A percentile compares a stretch with the other conserved stretches of the same genome.
These are phyloP conservation scores for Rubroboletus satanas DNA, from an alignment of 768 basidiomycete species.

Conservation along the genomic window DNA sequence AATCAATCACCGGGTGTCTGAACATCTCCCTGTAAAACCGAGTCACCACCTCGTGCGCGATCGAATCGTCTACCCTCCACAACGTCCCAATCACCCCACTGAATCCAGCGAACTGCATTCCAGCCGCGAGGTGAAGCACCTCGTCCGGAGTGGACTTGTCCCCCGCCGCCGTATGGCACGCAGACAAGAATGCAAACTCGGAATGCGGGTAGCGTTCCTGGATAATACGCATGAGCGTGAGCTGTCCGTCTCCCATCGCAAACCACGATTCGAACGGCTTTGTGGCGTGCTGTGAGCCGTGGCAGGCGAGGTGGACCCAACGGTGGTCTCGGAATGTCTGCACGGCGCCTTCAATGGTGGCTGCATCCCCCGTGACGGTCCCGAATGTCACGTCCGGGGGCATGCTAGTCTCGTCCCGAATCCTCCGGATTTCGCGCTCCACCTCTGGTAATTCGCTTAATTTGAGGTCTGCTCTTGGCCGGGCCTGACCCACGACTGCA, in stretches of 20 bases:
- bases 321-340: background rate
- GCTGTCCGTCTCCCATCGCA: background rate
- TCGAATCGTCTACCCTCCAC: background rate
- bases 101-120: background rate
- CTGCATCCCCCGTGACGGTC: background rate
- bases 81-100: slow-evolving; percentile 1
- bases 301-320: background rate
- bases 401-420: background rate
- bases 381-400: too few species aligned
- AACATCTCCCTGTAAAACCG: background rate
- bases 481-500: background rate
- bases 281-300: background rate
- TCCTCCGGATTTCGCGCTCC: too few species aligned
- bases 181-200: background rate
- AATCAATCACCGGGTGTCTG: background rate
- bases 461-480: background rate
- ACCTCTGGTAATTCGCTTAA: background rate
- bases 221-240: background rate
- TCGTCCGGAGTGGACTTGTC: background rate
- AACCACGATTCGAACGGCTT: background rate
- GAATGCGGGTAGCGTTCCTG: background rate
- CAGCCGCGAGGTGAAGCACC: background rate
- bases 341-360: background rate
- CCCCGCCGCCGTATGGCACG: background rate
- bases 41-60: background rate